A percentile compares a stretch with the other conserved stretches of the same genome.
phyloP scores from a whole-genome alignment of 2,329 filamentous ascomycete genomes.

The Venturia effusa region DNA sequence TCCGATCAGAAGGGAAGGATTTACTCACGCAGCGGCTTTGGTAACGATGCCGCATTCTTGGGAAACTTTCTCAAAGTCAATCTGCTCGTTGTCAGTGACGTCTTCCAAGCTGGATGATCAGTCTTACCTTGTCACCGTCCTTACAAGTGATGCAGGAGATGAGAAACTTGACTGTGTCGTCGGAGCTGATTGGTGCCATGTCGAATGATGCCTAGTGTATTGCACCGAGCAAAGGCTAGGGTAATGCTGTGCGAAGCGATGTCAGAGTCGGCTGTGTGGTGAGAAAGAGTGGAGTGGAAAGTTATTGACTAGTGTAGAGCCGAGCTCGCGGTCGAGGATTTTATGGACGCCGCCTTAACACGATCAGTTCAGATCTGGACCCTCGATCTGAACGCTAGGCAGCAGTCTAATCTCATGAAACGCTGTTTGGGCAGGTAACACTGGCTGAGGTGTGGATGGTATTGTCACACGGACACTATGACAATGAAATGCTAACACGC shows the following conservation, averaged over 20 bases:
- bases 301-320: neutral
- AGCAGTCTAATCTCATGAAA: neutral
- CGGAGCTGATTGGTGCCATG: slow-evolving; percentile 3
- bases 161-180: slow-evolving; percentile 7
- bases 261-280: neutral
- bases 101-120: neutral
- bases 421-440: neutral
- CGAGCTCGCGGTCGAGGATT: neutral
- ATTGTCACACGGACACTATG: neutral
- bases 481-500: neutral
- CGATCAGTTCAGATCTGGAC: neutral
- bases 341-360: neutral
- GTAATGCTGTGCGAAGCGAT: neutral
- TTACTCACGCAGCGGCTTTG: slow-evolving; percentile 9
- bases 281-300: neutral
- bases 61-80: slow-evolving; percentile 6
- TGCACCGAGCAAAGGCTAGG: neutral
- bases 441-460: neutral
- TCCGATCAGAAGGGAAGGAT: too few relatives aligned
- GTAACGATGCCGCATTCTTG: slow-evolving; percentile 3
- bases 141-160: slow-evolving; percentile 6
- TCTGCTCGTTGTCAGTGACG: neutral
- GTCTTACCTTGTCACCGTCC: slow-evolving; percentile 5
- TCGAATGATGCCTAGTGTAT: neutral
- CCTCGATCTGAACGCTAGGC: neutral